Percentiles rank a stretch among this genome's conserved stretches.
Evolutionary conservation across 1,139 yeast genomes (phyloP).

Genomic region (Taiozyma onychis): DNA sequence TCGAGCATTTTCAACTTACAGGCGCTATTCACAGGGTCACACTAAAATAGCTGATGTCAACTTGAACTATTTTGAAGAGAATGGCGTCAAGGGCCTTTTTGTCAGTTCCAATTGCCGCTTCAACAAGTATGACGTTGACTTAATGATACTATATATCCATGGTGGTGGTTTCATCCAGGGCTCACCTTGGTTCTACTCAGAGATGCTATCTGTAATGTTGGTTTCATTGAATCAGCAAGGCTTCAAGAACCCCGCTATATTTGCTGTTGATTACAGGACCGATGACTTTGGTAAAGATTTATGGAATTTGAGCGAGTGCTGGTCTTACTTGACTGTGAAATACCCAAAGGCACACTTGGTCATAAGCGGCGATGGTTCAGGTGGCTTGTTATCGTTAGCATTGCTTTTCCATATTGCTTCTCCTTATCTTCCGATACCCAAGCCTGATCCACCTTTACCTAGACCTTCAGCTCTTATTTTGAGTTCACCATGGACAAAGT

Average conservation of each 20-base stretch:
- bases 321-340: conserved; percentile 24
- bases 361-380: conserved; percentile 37
- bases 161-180: conserved; percentile 29
- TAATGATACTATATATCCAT: conserved; percentile 33
- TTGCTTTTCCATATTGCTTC: conserved; percentile 29
- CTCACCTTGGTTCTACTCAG: conserved; percentile 33
- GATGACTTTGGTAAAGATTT: conserved; percentile 26
- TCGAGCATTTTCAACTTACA: conserved; percentile 18
- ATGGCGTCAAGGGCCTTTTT: background rate
- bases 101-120: background rate
- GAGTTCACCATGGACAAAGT: conserved; percentile 32
- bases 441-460: background rate
- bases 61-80: background rate
- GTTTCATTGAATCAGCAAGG: conserved; percentile 36
- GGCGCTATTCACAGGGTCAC: conserved; percentile 12
- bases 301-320: conserved; percentile 24
- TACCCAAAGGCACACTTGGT: conserved; percentile 26
- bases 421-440: conserved; percentile 18
- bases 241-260: conserved; percentile 37
- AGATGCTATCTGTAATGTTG: conserved; percentile 32
- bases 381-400: conserved; percentile 35
- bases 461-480: conserved; percentile 33
- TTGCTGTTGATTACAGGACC: conserved; percentile 29
- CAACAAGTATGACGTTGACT: conserved; percentile 11
- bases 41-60: background rate